Conservation (phyloP, 805 yeast genomes). For the Zygoascus ofunaensis region DNA sequence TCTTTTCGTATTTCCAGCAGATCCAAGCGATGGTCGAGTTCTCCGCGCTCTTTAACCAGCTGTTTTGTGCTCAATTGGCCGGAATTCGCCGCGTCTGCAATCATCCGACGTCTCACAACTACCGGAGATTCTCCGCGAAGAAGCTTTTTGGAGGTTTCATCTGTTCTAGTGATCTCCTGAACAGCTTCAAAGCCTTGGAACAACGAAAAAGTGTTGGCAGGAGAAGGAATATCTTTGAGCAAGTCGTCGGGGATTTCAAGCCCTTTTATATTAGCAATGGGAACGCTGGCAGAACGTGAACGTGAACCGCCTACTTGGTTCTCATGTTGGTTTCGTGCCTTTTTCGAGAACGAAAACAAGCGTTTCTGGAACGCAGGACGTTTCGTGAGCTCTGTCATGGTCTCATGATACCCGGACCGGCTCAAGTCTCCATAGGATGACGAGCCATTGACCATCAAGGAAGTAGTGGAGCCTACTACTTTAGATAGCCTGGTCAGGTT, state of each 20-base stretch:
- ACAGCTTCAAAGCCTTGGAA: constrained; percentile 65
- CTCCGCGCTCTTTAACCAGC: constrained; percentile 31
- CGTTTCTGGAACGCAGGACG: constrained; percentile 34
- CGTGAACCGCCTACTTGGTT: neutral
- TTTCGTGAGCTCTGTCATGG: constrained; percentile 37
- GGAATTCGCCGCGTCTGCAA: neutral
- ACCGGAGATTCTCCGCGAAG: constrained; percentile 18
- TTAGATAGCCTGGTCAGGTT: constrained; percentile 31
- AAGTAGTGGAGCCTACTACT: constrained; percentile 32
- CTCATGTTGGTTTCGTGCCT: constrained; percentile 16
- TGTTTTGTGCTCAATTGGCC: constrained; percentile 32
- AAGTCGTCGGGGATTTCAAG: constrained; percentile 49
- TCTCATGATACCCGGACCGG: constrained; percentile 34
- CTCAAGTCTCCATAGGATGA: constrained; percentile 32
- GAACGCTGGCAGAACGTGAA: neutral
- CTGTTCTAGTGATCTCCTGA: constrained; percentile 15
- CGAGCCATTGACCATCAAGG: constrained; percentile 18
- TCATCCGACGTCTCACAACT: neutral
- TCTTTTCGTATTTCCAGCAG: constrained; percentile 55
- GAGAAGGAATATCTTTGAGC: constrained; percentile 43
- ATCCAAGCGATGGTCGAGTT: constrained; percentile 41
- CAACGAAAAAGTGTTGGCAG: constrained; percentile 36
- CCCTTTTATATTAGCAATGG: neutral
- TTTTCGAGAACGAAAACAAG: constrained; percentile 25
- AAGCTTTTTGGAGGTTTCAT: constrained; percentile 11